Percentiles rank a stretch among this genome's conserved stretches.
Evolutionary conservation across 139 green algal species (phyloP).

Genomic region (Gonium pectorale): DNA sequence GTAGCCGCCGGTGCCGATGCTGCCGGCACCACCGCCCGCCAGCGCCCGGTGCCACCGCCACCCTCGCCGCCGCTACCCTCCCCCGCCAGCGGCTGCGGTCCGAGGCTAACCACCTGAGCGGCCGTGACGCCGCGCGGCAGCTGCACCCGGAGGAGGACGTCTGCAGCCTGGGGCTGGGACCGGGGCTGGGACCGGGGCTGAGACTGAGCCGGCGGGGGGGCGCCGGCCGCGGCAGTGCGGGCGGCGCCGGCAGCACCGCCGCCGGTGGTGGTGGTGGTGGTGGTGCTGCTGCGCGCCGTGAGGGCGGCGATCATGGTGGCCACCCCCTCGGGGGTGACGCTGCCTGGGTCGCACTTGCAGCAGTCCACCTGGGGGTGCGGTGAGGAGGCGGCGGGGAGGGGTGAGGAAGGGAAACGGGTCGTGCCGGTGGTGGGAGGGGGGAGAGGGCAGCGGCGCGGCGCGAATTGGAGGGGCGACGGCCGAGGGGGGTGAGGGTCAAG

Average conservation of each 20-base stretch:
- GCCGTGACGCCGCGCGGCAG: background rate
- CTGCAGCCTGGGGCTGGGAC: background rate
- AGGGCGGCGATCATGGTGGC: background rate
- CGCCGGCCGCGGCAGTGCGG: background rate
- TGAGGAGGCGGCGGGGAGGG: too few species aligned
- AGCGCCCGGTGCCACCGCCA: too few species aligned
- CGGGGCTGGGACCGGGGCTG: background rate
- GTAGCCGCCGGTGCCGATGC: too few species aligned
- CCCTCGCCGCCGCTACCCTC: background rate
- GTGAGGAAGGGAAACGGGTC: background rate
- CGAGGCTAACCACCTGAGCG: background rate
- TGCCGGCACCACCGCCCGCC: too few species aligned
- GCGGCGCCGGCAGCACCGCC: background rate
- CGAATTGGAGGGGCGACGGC: too few species aligned
- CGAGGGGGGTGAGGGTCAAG: too few species aligned
- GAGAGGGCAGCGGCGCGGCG: background rate
- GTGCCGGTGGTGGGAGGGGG: background rate
- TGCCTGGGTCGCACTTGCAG: slow-evolving; percentile 20
- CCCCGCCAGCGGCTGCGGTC: too few species aligned
- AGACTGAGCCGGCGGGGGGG: background rate
- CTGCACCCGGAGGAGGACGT: background rate
- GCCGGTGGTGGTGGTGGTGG: background rate
- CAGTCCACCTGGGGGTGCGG: slow-evolving; percentile 16
- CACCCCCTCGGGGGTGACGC: background rate
- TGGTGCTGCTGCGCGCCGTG: background rate